phyloP scores from a whole-genome alignment of 73 alveolate genomes.

The Paramecium primaurelia region DNA sequence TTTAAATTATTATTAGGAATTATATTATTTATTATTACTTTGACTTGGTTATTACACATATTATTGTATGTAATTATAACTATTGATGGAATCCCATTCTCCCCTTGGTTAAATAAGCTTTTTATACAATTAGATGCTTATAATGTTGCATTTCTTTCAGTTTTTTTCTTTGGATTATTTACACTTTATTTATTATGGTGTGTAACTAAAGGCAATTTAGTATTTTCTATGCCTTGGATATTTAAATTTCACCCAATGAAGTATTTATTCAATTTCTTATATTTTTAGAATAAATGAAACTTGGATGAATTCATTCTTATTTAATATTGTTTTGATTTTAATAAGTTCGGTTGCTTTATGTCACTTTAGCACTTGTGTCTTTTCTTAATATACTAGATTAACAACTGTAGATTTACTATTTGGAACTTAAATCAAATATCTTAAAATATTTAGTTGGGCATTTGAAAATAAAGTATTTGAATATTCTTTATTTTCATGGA shows the following conservation, averaged over 20 bases:
- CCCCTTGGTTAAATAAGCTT: constrained; percentile 69
- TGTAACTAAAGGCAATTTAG: constrained; percentile 79
- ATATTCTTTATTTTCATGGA: constrained; percentile 33
- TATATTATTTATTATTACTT: neutral
- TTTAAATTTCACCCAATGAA: constrained; percentile 77
- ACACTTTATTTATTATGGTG: constrained; percentile 71
- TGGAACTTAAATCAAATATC: constrained; percentile 66
- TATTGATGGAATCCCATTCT: constrained; percentile 61
- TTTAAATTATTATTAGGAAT: constrained; percentile 62
- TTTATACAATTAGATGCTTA: constrained; percentile 63
- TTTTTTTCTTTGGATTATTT: constrained; percentile 67
- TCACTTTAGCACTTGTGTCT: constrained; percentile 62
- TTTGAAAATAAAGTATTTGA: constrained; percentile 62
- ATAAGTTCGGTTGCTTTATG: constrained; percentile 71
- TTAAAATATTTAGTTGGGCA: constrained; percentile 68
- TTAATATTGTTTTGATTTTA: constrained; percentile 68
- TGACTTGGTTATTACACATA: constrained; percentile 64
- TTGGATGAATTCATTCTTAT: constrained; percentile 75
- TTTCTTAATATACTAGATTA: constrained; percentile 63
- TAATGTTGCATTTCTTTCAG: constrained; percentile 64
- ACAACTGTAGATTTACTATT: constrained; percentile 69
- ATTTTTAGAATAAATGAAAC: constrained; percentile 73
- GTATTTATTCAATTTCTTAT: constrained; percentile 46
- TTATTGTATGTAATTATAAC: constrained; percentile 40
- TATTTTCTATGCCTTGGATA: constrained; percentile 70